phyloP scores from a whole-genome alignment of 2,329 filamentous ascomycete species.

The Arachnomyces sp. region DNA sequence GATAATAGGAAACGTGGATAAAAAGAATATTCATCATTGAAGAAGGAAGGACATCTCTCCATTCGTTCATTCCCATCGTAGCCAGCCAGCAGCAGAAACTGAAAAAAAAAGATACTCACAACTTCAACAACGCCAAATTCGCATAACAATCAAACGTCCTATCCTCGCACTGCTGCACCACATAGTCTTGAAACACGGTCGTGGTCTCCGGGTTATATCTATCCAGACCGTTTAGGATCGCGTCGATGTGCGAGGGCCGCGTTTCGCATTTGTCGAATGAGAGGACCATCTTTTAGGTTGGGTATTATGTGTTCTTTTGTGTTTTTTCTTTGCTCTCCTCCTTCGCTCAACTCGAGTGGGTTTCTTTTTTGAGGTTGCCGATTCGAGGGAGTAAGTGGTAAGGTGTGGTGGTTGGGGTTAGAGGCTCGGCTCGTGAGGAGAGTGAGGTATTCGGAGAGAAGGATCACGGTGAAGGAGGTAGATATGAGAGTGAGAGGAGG shows the following conservation, averaged over 20 bases:
- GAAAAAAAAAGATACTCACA: conserved; percentile 52
- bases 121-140: conserved; percentile 89
- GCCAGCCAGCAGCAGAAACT: conserved; percentile 6
- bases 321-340: too few relatives aligned
- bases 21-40: conserved; percentile 59
- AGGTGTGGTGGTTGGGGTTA: too few relatives aligned
- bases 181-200: conserved; percentile 84
- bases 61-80: too few relatives aligned
- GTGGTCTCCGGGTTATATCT: conserved; percentile 98
- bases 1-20: conserved; percentile 97
- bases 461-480: too few relatives aligned
- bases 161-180: conserved; percentile 88
- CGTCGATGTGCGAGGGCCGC: conserved; percentile 82
- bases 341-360: too few relatives aligned
- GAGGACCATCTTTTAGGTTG: too few relatives aligned
- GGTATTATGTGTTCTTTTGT: too few relatives aligned
- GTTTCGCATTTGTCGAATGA: conserved; percentile 81
- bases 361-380: too few relatives aligned
- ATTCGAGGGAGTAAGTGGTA: too few relatives aligned
- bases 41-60: background rate
- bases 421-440: too few relatives aligned
- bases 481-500: too few relatives aligned
- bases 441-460: too few relatives aligned
- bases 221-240: conserved; percentile 93
- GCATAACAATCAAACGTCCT: conserved; percentile 93